A percentile compares a stretch with the other conserved stretches of the same genome.
Evolutionary conservation across 179 eudicot species (phyloP).

Genomic region (Heliamphora pulchella): DNA sequence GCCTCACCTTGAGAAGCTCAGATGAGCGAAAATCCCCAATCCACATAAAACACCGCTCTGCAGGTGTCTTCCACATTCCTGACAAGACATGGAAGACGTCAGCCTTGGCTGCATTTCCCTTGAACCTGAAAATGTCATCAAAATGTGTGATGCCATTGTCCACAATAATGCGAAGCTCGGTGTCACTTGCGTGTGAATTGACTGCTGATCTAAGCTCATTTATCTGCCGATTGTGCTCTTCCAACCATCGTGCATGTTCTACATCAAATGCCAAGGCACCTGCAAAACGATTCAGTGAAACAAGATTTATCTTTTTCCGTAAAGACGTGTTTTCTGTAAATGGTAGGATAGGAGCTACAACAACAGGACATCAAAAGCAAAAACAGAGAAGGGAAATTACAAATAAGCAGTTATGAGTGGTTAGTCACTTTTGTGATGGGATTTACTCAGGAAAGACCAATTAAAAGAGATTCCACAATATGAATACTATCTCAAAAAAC

Average conservation of each 20-base stretch:
- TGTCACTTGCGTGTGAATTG: conserved; percentile 66
- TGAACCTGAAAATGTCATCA: conserved; percentile 62
- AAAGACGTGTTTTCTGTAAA: too few species aligned
- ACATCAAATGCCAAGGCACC: conserved; percentile 83
- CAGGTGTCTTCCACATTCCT: conserved; percentile 90
- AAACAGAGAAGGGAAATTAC: too few species aligned
- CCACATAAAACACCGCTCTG: conserved; percentile 89
- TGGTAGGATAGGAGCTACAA: too few species aligned
- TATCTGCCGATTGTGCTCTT: conserved; percentile 56
- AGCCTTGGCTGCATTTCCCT: conserved; percentile 63
- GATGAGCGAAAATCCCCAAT: conserved; percentile 82
- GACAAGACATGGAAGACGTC: conserved; percentile 84
- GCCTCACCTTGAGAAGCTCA: conserved; percentile 63
- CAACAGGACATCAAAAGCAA: too few species aligned
- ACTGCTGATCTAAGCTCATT: conserved; percentile 71
- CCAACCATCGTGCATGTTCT: conserved; percentile 73
- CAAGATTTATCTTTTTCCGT: too few species aligned
- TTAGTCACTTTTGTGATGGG: too few species aligned
- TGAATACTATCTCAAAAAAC: too few species aligned
- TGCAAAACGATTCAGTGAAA: conserved; percentile 15
- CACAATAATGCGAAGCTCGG: conserved; percentile 58
- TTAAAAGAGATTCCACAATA: too few species aligned
- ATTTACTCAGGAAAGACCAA: too few species aligned
- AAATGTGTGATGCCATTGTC: conserved; percentile 50
- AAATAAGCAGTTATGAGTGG: too few species aligned